Conservation (phyloP, 257 asterid genomes). For the Primulina tabacum region DNA sequence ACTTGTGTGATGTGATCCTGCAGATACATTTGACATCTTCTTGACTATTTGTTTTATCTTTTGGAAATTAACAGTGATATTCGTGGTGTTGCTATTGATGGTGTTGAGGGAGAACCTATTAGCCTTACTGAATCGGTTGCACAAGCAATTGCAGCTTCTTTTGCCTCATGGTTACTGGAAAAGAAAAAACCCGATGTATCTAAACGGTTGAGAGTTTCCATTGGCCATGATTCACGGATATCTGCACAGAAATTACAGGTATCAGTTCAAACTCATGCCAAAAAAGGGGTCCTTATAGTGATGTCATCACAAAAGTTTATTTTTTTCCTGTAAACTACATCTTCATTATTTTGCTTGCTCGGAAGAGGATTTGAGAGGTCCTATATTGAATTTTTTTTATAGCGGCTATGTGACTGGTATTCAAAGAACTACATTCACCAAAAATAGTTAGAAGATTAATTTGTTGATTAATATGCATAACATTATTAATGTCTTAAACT, state of each 20-base stretch:
- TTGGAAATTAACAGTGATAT: constrained; percentile 64
- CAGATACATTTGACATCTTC: constrained; percentile 13
- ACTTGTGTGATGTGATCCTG: neutral
- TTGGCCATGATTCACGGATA: constrained; percentile 95
- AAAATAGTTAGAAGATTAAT: neutral
- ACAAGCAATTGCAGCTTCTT: constrained; percentile 96
- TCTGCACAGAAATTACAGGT: constrained; percentile 93
- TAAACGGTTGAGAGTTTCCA: constrained; percentile 67
- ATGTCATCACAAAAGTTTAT: constrained; percentile 7
- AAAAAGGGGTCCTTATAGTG: neutral
- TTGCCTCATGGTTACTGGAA: constrained; percentile 78
- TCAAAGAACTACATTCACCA: neutral
- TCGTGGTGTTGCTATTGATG: constrained; percentile 95
- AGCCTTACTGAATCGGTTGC: constrained; percentile 82
- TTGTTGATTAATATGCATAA: neutral
- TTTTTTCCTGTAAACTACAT: neutral
- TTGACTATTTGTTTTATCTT: constrained; percentile 1
- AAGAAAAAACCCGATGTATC: constrained; percentile 62
- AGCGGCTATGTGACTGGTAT: neutral
- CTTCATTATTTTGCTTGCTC: neutral
- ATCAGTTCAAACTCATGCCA: constrained; percentile 2
- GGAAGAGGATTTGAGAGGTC: neutral
- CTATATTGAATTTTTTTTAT: neutral
- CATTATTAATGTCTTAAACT: neutral
- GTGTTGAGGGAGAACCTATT: constrained; percentile 88